Evolutionary conservation across 1,284 basidiomycete genomes (phyloP).

Genomic region (Athelia sp.): DNA sequence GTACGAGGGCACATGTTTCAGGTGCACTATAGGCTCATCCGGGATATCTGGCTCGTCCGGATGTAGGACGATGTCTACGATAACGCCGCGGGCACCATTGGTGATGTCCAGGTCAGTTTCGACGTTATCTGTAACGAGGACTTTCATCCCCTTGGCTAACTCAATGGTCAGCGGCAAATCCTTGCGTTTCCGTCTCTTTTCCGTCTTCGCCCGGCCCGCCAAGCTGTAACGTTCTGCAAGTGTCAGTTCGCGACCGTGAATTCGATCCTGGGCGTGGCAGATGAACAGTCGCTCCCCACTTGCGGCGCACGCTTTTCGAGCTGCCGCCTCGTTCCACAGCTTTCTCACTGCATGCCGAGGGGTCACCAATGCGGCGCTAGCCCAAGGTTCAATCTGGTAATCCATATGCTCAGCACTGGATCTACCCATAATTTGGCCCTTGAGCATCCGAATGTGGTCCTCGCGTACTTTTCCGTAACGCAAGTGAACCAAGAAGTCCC

Average conservation of each 20-base stretch:
- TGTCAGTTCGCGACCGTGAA: conserved; percentile 12
- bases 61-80: conserved; percentile 29
- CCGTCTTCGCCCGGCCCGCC: conserved; percentile 8
- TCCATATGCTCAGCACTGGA: conserved; percentile 8
- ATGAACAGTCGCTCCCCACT: conserved; percentile 11
- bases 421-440: conserved; percentile 15
- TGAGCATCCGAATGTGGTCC: conserved; percentile 24
- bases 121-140: conserved; percentile 35
- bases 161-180: conserved; percentile 21
- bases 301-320: conserved; percentile 1
- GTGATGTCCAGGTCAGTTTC: conserved; percentile 35
- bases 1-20: conserved; percentile 22
- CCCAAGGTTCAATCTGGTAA: conserved; percentile 21
- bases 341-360: conserved; percentile 26
- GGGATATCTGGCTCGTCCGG: conserved; percentile 15
- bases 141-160: conserved; percentile 37
- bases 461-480: conserved; percentile 19
- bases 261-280: conserved; percentile 16
- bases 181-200: conserved; percentile 6
- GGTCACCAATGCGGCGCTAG: conserved; percentile 23
- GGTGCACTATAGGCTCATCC: conserved; percentile 12
- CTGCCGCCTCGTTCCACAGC: conserved; percentile 24
- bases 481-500: conserved; percentile 24
- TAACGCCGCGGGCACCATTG: conserved; percentile 30
- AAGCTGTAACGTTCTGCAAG: conserved; percentile 13